A percentile compares a stretch with the other conserved stretches of the same genome.
Conservation (phyloP, 2,329 filamentous ascomycete species). For the Akanthomyces lecanii region DNA sequence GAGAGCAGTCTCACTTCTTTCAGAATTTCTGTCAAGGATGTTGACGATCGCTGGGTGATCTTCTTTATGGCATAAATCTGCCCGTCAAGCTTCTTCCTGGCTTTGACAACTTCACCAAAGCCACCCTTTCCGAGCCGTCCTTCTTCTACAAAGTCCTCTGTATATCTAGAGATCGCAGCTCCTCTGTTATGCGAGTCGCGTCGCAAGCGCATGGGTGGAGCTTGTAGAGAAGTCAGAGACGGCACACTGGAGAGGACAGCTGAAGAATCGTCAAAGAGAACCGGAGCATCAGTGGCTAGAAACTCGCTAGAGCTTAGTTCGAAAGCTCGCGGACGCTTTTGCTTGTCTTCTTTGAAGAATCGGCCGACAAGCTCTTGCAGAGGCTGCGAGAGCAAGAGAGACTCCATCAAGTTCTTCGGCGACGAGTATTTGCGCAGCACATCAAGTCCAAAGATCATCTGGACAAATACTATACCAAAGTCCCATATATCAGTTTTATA, state of each 20-base stretch:
- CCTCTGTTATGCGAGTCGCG: constrained; percentile 58
- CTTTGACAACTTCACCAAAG: constrained; percentile 94
- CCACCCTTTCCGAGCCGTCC: constrained; percentile 87
- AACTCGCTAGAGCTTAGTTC: constrained; percentile 63
- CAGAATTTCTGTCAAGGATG: constrained; percentile 74
- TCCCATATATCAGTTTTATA: constrained; percentile 93
- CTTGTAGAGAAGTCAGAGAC: constrained; percentile 38
- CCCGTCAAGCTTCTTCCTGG: constrained; percentile 87
- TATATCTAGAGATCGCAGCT: constrained; percentile 66
- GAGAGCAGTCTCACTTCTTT: constrained; percentile 86
- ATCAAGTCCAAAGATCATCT: constrained; percentile 88
- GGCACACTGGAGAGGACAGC: constrained; percentile 39
- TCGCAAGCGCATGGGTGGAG: constrained; percentile 47
- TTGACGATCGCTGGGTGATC: constrained; percentile 75
- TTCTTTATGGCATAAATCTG: constrained; percentile 97
- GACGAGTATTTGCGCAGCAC: constrained; percentile 74
- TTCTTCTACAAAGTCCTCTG: constrained; percentile 85
- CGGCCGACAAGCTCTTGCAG: constrained; percentile 76
- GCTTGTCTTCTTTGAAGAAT: constrained; percentile 80
- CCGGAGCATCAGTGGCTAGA: constrained; percentile 59
- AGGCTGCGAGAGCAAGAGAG: constrained; percentile 66
- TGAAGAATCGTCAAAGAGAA: constrained; percentile 46
- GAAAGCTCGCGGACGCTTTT: constrained; percentile 80
- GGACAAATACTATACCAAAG: constrained; percentile 82
- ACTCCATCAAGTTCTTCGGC: constrained; percentile 68